These are phyloP conservation scores for Xylariaceae sp. DNA, from an alignment of 2,329 filamentous ascomycete species.

Conservation along the genomic window DNA sequence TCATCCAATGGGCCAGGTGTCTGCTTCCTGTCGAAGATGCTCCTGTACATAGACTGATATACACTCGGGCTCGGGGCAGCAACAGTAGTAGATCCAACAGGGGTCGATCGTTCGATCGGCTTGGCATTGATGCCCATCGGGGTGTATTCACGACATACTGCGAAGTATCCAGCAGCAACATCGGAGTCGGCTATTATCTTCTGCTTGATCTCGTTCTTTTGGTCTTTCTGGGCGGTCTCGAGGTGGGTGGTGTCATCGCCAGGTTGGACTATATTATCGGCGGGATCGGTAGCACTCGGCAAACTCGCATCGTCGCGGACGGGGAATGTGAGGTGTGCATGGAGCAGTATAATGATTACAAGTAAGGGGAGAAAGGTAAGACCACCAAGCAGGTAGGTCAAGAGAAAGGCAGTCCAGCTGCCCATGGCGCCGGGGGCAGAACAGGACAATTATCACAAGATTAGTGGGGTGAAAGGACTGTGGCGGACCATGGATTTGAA, in stretches of 20 bases:
- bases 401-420: slow-evolving; percentile 56
- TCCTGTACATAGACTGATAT: slow-evolving; percentile 97
- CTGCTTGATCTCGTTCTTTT: slow-evolving; percentile 59
- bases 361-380: slow-evolving; percentile 81
- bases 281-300: slow-evolving; percentile 28
- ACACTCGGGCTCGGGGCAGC: slow-evolving; percentile 84
- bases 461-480: slow-evolving; percentile 17
- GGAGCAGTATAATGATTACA: slow-evolving; percentile 55
- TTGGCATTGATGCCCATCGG: slow-evolving; percentile 90
- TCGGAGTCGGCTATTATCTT: slow-evolving; percentile 61
- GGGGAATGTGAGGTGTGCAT: slow-evolving; percentile 68
- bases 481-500: slow-evolving; percentile 24
- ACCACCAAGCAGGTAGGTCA: slow-evolving; percentile 80
- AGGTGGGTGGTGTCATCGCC: slow-evolving; percentile 64
- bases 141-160: slow-evolving; percentile 89
- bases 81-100: slow-evolving; percentile 70
- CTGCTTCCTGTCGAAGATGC: slow-evolving; percentile 81
- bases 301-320: slow-evolving; percentile 39
- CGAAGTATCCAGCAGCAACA: slow-evolving; percentile 87
- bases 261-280: slow-evolving; percentile 50
- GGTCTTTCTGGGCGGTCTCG: slow-evolving; percentile 59
- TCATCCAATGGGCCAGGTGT: slow-evolving; percentile 44
- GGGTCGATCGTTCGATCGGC: slow-evolving; percentile 80
- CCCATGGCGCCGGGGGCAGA: slow-evolving; percentile 41
- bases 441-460: slow-evolving; percentile 21